Evolutionary conservation across 208 protist species (phyloP), one percentile per base, ranked within the genome.

Genomic region (Strigomonas culicis): DNA sequence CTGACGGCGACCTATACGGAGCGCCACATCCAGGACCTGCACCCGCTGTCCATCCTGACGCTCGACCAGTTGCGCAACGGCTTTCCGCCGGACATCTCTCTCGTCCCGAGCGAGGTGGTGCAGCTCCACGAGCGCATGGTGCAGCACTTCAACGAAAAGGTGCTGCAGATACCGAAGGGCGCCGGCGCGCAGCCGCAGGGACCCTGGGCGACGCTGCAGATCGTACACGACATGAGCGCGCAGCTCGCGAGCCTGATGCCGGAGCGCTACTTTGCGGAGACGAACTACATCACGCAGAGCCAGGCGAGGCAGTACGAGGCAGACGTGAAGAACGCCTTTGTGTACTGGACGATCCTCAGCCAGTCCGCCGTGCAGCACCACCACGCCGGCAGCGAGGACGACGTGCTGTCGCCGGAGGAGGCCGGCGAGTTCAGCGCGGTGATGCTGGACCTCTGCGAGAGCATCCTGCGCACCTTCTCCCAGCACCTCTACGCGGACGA

Each of bases 51-150:
- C 19, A 91, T 92, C 65, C 64, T 97, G 28, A 94, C 88, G 2
- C 73, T 88, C 31, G 79, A 92, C 69, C 83, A 90, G 74, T 74
- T 97, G 62, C 75, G 75, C 36, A 63, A 70, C 62, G 82, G 84
- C 43, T 97, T 97, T 67, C 92, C 92, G 47, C 82, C 91, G 10
- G 89, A 95, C 56, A 89, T 97, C 72, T 75, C 75, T 4, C 80
- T 97, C 28, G 84, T 95, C 31, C 93, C 93, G 0, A 88, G 82
- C 53, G 88, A 97, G 68, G 77, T 85, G 24, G 78, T 97, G n/a
- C 79, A 90, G 72, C 83, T 97, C 25, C 82, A 90, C 68, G 66
- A 82, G 32, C 69, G 69, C 27, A 95, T 97, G 90, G 46, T 39
- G 32, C 10, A n/a, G 21, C 55, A 67, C 61, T 93, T 90, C 62